These are phyloP conservation scores for Cryptococcus hybrid DNA, from an alignment of 1,284 basidiomycete genomes.

Conservation along the genomic window DNA sequence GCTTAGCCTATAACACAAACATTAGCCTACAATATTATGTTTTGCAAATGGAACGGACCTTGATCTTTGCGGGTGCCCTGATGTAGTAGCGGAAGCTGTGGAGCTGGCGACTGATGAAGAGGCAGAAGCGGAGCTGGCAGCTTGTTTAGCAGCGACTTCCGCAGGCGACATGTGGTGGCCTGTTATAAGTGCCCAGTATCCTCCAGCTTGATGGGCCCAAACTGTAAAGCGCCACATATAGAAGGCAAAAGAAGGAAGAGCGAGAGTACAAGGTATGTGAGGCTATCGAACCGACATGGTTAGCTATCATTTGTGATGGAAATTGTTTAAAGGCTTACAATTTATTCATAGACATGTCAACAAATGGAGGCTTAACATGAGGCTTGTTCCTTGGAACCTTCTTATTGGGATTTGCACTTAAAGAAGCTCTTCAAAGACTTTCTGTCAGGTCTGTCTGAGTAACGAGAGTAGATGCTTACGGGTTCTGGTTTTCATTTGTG, in stretches of 20 bases:
- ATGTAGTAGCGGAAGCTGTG: background rate
- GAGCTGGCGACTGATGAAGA: background rate
- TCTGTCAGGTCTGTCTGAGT: background rate
- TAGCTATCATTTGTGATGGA: background rate
- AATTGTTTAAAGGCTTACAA: slow-evolving; percentile 36
- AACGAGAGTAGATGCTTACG: slow-evolving; percentile 8
- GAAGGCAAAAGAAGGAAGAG: slow-evolving; percentile 39
- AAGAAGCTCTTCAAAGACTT: slow-evolving; percentile 28
- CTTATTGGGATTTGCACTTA: slow-evolving; percentile 34
- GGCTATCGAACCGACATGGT: slow-evolving; percentile 18
- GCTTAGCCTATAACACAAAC: slow-evolving; percentile 7
- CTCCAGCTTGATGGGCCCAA: slow-evolving; percentile 45
- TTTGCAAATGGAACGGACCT: slow-evolving; percentile 5
- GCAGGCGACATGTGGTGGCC: slow-evolving; percentile 28
- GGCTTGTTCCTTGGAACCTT: slow-evolving; percentile 40
- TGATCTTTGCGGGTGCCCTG: slow-evolving; percentile 7
- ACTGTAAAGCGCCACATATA: slow-evolving; percentile 48
- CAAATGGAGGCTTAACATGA: slow-evolving; percentile 45
- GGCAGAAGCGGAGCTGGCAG: slow-evolving; percentile 8
- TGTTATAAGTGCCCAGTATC: slow-evolving; percentile 49
- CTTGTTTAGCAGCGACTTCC: slow-evolving; percentile 4
- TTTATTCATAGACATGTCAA: slow-evolving; percentile 43
- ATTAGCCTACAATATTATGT: background rate
- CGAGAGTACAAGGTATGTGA: slow-evolving; percentile 41
- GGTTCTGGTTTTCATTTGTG: slow-evolving; percentile 14